Evolutionary conservation across 1,139 yeast genomes (phyloP).

Genomic region (Protomyces lactucae-debilis): DNA sequence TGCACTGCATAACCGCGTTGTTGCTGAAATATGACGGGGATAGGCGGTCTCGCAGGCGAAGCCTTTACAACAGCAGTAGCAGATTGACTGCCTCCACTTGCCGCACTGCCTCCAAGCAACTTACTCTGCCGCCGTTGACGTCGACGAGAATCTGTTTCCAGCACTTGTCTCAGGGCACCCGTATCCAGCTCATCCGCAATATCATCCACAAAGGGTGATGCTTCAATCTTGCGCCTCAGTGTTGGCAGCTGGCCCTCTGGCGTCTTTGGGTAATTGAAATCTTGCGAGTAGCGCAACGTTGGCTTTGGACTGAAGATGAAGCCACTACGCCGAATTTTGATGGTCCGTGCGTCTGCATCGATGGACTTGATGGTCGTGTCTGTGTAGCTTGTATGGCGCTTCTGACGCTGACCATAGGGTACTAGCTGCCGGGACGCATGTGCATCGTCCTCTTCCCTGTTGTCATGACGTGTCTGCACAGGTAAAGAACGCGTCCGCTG

Average conservation of each 20-base stretch:
- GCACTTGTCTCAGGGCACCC: conserved; percentile 4
- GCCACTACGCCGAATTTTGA: conserved; percentile 17
- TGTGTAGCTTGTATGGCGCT: background rate
- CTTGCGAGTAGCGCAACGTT: conserved; percentile 5
- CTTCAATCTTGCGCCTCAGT: background rate
- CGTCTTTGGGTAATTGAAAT: background rate
- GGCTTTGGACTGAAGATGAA: conserved; percentile 16
- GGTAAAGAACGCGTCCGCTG: background rate
- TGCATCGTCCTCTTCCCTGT: background rate
- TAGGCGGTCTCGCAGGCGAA: background rate
- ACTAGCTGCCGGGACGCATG: background rate
- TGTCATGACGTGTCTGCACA: background rate
- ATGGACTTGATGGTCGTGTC: conserved; percentile 13
- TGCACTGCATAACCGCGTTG: background rate
- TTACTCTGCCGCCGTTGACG: conserved; percentile 11
- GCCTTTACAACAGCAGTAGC: background rate
- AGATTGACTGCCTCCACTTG: background rate
- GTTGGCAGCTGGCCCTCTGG: conserved; percentile 24
- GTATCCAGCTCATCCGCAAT: conserved; percentile 24
- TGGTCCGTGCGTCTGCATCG: conserved; percentile 12
- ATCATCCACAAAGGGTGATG: conserved; percentile 19
- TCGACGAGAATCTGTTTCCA: conserved; percentile 20
- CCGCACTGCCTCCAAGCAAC: background rate
- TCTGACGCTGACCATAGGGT: background rate
- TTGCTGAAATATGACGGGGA: background rate